Percentiles rank a stretch among this genome's conserved stretches.
Conservation (phyloP, 192 early-diverging fungal genomes). For the Backusella australiensis region DNA sequence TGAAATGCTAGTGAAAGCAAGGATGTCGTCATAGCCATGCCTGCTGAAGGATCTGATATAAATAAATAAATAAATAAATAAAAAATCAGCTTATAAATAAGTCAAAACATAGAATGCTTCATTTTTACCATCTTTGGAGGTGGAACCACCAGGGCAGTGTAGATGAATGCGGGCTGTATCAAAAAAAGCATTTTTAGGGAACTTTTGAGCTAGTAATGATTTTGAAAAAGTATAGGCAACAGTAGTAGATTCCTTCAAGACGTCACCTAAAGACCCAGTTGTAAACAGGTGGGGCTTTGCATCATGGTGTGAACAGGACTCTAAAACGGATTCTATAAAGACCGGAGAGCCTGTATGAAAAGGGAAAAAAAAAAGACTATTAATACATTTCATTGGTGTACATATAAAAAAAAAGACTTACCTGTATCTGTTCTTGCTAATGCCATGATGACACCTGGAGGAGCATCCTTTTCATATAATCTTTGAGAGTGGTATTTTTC, state of each 20-base stretch:
- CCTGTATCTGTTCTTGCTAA: conserved; percentile 95
- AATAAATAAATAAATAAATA: neutral
- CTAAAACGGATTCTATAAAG: conserved; percentile 92
- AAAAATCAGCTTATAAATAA: neutral
- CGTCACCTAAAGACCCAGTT: conserved; percentile 95
- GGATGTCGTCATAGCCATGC: conserved; percentile 93
- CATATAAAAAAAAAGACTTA: conserved; percentile 23
- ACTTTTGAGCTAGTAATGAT: conserved; percentile 66
- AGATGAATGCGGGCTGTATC: conserved; percentile 86
- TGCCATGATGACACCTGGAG: conserved; percentile 94
- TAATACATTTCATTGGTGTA: neutral
- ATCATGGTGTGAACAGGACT: conserved; percentile 58
- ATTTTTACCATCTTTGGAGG: conserved; percentile 87
- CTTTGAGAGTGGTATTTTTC: conserved; percentile 83
- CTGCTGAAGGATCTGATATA: conserved; percentile 80
- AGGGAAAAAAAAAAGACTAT: neutral
- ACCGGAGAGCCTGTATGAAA: conserved; percentile 72
- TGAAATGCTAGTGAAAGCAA: conserved; percentile 86
- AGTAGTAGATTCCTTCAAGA: conserved; percentile 95
- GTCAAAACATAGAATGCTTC: neutral
- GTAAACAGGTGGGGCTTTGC: conserved; percentile 60
- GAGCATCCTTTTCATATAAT: conserved; percentile 77
- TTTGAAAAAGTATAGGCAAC: conserved; percentile 97
- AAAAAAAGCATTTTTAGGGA: conserved; percentile 90
- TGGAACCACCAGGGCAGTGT: conserved; percentile 95